phyloP scores from a whole-genome alignment of 129 eudicot species.

The Smallanthus sonchifolius region DNA sequence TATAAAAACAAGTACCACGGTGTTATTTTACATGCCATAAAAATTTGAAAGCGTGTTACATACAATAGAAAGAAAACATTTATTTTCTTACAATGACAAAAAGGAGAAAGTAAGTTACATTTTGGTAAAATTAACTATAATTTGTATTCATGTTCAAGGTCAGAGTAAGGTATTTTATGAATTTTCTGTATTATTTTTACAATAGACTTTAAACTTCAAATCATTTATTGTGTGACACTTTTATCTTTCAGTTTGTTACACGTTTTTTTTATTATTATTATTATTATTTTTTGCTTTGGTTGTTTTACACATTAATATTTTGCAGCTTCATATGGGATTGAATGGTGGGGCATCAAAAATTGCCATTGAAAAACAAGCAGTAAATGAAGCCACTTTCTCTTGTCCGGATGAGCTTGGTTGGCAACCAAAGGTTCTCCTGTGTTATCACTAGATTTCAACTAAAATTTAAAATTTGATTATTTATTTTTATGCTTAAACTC shows the following conservation, averaged over 20 bases:
- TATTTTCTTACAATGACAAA: neutral
- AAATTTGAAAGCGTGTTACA: neutral
- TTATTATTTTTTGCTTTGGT: neutral
- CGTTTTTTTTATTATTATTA: too few species aligned
- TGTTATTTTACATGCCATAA: neutral
- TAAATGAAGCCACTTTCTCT: slow-evolving; percentile 69
- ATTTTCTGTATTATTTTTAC: neutral
- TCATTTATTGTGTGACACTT: neutral
- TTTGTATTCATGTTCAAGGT: neutral
- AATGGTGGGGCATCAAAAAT: slow-evolving; percentile 53
- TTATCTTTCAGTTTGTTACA: neutral
- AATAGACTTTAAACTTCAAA: neutral
- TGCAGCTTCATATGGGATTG: slow-evolving; percentile 67
- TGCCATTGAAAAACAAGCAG: slow-evolving; percentile 67
- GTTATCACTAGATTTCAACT: neutral
- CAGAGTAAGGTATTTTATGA: neutral
- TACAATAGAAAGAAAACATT: neutral
- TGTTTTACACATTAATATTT: neutral
- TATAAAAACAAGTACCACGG: neutral
- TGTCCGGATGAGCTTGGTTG: slow-evolving; percentile 79
- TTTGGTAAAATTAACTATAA: neutral
- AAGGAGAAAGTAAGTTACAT: neutral
- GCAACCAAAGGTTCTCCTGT: slow-evolving; percentile 48
- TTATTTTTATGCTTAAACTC: neutral
- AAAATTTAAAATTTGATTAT: neutral